Evolutionary conservation across 73 alveolate species (phyloP), one percentile per base, ranked within the genome.

Genomic region (Symbiodinium natans): DNA sequence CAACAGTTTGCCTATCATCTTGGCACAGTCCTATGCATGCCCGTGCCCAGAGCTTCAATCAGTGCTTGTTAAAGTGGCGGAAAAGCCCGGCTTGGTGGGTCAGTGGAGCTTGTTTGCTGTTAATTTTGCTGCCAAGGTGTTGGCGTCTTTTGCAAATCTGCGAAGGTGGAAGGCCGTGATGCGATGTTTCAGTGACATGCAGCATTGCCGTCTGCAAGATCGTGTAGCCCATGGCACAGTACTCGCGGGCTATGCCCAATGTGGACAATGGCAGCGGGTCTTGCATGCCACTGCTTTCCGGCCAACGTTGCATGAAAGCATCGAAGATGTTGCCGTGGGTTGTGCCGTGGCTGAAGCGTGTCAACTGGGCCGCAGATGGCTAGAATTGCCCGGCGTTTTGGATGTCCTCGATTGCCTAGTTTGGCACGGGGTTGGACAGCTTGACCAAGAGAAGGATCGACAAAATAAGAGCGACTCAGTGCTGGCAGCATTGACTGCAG

Each of bases 301-400:
- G 77, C 34, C 77, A 21, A 21, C 29, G 15, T 21, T 63, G 36
- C 34, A 23, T 63, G 77, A 63, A 31, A 63, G 25, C 77, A 17
- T 63, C 77, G 9, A 63, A 63, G 77, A 63, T 63, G 77, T 63
- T 63, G 36, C 34, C 25, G 77, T 27, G 31, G 77, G 77, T 34
- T 63, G 77, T 27, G 77, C 77, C 36, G 31, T 63, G 77, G 77
- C 77, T 15, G 77, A 63, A 63, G 77, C 77, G 25, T 63, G 77
- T 63, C 36, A 25, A 63, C 34, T 4, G 77, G 77, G 77, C 34
- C 34, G 77, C 36, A 63, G 77, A 27, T 63, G 31, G 77, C 77
- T 25, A 63, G 31, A 31, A 63, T 63, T 34, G 31, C 77, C 77
- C 77, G 25, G 77, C 34, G 77, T 63, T 27, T 63, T 63, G 3